Base-by-base conservation (phyloP, 495 filamentous ascomycete genomes). In the Thozetella sp. region DNA sequence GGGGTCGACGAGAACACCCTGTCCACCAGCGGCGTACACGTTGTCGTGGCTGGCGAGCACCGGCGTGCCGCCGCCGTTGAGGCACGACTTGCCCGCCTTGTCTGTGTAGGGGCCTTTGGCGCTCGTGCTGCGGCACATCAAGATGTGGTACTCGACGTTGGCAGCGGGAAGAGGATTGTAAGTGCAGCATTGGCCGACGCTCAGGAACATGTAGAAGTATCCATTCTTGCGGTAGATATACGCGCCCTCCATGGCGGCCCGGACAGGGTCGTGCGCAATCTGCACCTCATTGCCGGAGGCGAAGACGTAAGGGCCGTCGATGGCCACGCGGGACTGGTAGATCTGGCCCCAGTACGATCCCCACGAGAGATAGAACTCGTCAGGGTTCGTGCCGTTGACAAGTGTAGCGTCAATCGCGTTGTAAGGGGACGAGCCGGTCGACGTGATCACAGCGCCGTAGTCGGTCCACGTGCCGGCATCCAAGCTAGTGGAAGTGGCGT, bases 401-500 rank as follows among this genome's bases (percentile, higher is more conserved):
- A 89, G 76, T 70, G 89, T 89, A 1, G 80, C 72, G 65, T 93
- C 90, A 60, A 93, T 93, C 34, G 88, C 83, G 67, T 92, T 92
- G 76, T 88, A 91, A 1, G 77, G 56, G 54, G 71, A 77, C 52
- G 67, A 69, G 1, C 74, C 34, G 26, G 72, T 70, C 12, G 83
- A 85, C 2, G 67, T 54, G 48, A 90, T 69, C 2, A 83, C 79
- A 12, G 67, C 55, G 30, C 86, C 86, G 9, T 75, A 74, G 59
- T 88, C 84, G 1, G 73, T 77, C 80, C 89, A 93, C 22, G 79
- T 80, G 37, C 83, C 86, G 0, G 72, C 64, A 22, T 89, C 83
- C 71, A 93, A 71, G 50, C 73, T 84, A 3, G 75, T 67, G 12
- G 83, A 88, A 17, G 83, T 88, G 51, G 89, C 90, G 19, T 91